These are phyloP conservation scores for Phytophthora litchii DNA, from an alignment of 352 stramenopile genomes.

Conservation along the genomic window DNA sequence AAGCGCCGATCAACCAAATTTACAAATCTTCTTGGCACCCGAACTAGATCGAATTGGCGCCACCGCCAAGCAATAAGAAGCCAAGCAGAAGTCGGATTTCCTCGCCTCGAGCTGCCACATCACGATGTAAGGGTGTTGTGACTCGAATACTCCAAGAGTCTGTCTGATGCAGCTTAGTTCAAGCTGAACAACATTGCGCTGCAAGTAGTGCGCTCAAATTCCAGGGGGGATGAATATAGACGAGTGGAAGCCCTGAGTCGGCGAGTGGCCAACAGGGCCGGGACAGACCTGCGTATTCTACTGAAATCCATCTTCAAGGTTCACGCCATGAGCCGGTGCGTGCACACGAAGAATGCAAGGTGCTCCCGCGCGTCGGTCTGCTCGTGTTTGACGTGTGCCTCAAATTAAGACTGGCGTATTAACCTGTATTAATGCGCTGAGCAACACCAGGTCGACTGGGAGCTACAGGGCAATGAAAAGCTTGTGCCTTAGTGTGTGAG, in stretches of 20 bases:
- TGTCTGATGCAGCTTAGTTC: not conserved
- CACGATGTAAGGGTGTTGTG: too few relatives aligned
- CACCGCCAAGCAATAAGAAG: not conserved
- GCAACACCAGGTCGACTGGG: too few relatives aligned
- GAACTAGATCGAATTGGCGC: not conserved
- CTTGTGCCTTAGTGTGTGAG: not conserved
- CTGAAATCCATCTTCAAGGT: conserved; percentile 31
- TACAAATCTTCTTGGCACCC: too few relatives aligned
- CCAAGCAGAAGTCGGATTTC: too few relatives aligned
- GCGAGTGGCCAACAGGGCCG: conserved; percentile 5
- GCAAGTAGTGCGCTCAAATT: not conserved
- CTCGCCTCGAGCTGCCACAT: too few relatives aligned
- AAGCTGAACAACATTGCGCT: conserved; percentile 15
- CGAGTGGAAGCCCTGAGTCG: too few relatives aligned
- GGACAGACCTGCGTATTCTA: not conserved
- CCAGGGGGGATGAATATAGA: not conserved
- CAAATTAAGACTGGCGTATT: conserved; percentile 21
- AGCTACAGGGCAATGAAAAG: not conserved
- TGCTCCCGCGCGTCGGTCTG: conserved; percentile 5
- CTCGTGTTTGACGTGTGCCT: not conserved
- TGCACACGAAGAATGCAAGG: conserved; percentile 19
- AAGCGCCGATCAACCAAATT: too few relatives aligned
- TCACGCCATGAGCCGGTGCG: conserved; percentile 24
- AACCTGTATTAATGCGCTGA: conserved; percentile 16
- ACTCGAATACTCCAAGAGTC: too few relatives aligned